Base-by-base conservation (phyloP, 192 early-diverging fungal species). In the Coemansia sp. region DNA sequence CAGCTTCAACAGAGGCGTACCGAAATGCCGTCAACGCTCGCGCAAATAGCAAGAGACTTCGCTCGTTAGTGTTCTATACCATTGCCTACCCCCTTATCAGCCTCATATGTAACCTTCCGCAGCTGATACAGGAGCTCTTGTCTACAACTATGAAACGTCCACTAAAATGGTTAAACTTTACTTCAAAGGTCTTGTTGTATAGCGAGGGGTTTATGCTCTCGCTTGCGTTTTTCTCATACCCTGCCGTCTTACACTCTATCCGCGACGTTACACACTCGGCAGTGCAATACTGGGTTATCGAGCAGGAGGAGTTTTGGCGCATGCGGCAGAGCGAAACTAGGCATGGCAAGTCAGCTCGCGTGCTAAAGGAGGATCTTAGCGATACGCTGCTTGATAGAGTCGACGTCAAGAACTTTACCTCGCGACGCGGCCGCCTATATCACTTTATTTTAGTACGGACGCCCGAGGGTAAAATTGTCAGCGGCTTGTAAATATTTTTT, bases 231-330 rank as follows among this genome's bases (percentile, higher is more conserved):
- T 84, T 84, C 51, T 31, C 70, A 0, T 84, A 84, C n/a, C 82
- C 82, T 3, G 82, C 82, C 5, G 74, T 84, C 3, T 59, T 63
- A 13, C 77, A 84, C 31, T 84, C 82, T 20, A 77, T 79, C 1
- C 77, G 82, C 43, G 82, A 84, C 27, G 55, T 84, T 29, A 77
- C 61, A 4, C 72, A 84, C 44, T 42, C 63, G 44, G 77, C 77
- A 15, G 74, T 84, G 12, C 77, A 79, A 54, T 84, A 84, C 38
- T 84, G 82, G 82, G 74, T 84, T 8, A 44, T 84, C 29, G 82
- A 84, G 36, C 82, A 84, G n/a, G 82, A 84, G 46, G 82, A 84
- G 57, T 84, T 66, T 33, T 84, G 82, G 82, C 47, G 65, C n/a
- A 65, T 76, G 66, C 63, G 52, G 12, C 59, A 74, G 13, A 54